These are phyloP conservation scores for Penicillium odoratum DNA, from an alignment of 495 filamentous ascomycete genomes.

Conservation along the genomic window DNA sequence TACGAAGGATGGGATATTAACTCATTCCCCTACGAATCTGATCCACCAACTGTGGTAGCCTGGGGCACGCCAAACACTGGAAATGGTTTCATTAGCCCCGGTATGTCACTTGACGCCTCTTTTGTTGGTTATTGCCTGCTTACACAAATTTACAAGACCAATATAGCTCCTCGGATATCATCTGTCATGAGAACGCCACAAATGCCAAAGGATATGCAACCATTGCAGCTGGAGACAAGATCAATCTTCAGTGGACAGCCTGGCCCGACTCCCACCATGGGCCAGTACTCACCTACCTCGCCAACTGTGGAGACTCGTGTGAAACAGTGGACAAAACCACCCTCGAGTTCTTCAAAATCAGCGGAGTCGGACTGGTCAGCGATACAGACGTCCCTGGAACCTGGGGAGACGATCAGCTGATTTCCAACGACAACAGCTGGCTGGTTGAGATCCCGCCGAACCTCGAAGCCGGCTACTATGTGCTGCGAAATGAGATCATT, in stretches of 20 bases:
- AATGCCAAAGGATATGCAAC: constrained; percentile 52
- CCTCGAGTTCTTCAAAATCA: constrained; percentile 76
- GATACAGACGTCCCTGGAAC: constrained; percentile 48
- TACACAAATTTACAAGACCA: constrained; percentile 41
- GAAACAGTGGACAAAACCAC: constrained; percentile 58
- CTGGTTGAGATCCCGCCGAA: constrained; percentile 63
- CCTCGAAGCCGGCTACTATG: constrained; percentile 69
- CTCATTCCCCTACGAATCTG: constrained; percentile 29
- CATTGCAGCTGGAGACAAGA: constrained; percentile 52
- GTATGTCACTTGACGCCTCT: constrained; percentile 7
- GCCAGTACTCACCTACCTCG: constrained; percentile 72
- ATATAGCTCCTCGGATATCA: constrained; percentile 56
- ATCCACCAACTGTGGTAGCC: constrained; percentile 52
- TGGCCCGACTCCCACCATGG: constrained; percentile 70
- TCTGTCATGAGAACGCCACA: constrained; percentile 62
- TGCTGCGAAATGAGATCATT: constrained; percentile 76
- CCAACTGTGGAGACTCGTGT: constrained; percentile 63
- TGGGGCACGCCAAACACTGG: constrained; percentile 57
- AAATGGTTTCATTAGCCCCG: constrained; percentile 57
- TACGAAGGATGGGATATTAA: constrained; percentile 47
- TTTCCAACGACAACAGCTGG: constrained; percentile 63
- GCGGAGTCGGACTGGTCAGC: constrained; percentile 57
- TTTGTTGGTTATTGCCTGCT: constrained; percentile 15
- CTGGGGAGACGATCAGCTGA: constrained; percentile 68
- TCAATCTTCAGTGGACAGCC: constrained; percentile 61